phyloP scores from a whole-genome alignment of 2,329 filamentous ascomycete genomes.

The Sporothrix globosa region DNA sequence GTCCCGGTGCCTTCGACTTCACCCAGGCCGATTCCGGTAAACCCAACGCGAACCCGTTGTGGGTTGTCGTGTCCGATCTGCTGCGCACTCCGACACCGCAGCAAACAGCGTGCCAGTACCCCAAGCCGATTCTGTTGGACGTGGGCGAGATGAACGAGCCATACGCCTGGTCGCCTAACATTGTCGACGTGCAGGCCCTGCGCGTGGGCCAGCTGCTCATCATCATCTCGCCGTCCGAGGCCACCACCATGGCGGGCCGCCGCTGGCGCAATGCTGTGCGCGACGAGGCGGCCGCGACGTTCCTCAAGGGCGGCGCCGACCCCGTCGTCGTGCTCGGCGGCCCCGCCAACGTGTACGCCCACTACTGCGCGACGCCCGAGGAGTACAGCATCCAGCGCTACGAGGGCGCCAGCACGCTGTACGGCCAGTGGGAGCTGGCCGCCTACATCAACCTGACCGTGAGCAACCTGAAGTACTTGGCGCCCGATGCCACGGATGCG shows the following conservation, averaged over 20 bases:
- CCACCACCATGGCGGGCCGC: conserved; percentile 87
- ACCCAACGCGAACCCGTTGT: conserved; percentile 73
- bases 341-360: conserved; percentile 87
- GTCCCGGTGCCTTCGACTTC: conserved; percentile 90
- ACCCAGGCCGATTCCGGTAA: conserved; percentile 76
- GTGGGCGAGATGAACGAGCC: conserved; percentile 75
- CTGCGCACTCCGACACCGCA: conserved; percentile 69
- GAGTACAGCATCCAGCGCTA: conserved; percentile 76
- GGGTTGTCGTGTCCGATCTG: conserved; percentile 71
- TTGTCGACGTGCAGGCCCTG: conserved; percentile 82
- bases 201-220: conserved; percentile 83
- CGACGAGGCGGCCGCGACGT: conserved; percentile 50
- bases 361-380: conserved; percentile 78
- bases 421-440: conserved; percentile 77
- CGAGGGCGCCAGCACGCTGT: conserved; percentile 91
- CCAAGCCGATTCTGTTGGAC: conserved; percentile 84
- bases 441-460: conserved; percentile 87
- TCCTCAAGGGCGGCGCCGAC: conserved; percentile 48
- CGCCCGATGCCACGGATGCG: conserved; percentile 50
- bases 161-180: conserved; percentile 85
- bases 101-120: conserved; percentile 74
- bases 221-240: conserved; percentile 83
- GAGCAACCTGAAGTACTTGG: conserved; percentile 69
- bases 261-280: conserved; percentile 77
- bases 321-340: conserved; percentile 84